These are phyloP conservation scores for Craterostigma plantagineum DNA, from an alignment of 257 asterid genomes.

Conservation along the genomic window DNA sequence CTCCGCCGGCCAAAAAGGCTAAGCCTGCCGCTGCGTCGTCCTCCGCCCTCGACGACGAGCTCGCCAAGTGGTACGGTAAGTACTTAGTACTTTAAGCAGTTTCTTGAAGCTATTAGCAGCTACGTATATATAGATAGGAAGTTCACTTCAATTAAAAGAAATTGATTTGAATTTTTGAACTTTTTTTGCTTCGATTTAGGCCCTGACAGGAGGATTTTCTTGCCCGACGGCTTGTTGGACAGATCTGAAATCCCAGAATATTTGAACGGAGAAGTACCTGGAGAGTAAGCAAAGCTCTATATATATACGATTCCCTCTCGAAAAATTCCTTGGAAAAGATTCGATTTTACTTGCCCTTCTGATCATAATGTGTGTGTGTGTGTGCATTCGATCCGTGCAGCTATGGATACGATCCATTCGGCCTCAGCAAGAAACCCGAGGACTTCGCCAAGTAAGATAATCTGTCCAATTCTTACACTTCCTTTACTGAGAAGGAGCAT, in stretches of 20 bases:
- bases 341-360: too few species aligned
- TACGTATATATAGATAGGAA: not conserved
- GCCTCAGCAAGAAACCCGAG: constrained; percentile 89
- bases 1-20: constrained; percentile 38
- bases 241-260: constrained; percentile 91
- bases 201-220: constrained; percentile 87
- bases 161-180: not conserved
- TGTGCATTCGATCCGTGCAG: constrained; percentile 21
- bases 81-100: not conserved
- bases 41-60: constrained; percentile 58
- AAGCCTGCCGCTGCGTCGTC: constrained; percentile 31
- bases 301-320: not conserved
- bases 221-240: constrained; percentile 91
- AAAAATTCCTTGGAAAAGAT: not conserved
- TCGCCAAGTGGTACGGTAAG: constrained; percentile 99
- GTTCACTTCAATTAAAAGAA: not conserved
- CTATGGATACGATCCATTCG: constrained; percentile 95
- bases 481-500: not conserved
- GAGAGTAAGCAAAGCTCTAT: constrained; percentile 44
- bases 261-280: constrained; percentile 87
- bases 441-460: constrained; percentile 53
- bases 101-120: not conserved
- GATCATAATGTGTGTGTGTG: too few species aligned
- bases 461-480: not conserved
- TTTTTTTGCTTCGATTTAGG: constrained; percentile 30